Conservation (phyloP, 306 rosid genomes). For the Pueraria montana region DNA sequence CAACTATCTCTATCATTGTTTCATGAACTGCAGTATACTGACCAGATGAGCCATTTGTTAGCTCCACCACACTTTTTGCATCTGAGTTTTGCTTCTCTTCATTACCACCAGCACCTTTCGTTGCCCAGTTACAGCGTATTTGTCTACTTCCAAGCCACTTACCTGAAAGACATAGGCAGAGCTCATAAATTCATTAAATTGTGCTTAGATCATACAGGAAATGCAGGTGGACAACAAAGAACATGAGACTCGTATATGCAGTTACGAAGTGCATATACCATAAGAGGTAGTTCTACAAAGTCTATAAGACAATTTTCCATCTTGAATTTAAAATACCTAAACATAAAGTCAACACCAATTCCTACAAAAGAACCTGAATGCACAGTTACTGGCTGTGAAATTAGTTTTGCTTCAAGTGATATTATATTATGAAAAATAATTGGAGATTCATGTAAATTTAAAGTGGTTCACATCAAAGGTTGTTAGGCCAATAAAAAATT, state of each 20-base stretch:
- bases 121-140: conserved; percentile 98
- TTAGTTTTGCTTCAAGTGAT: conserved; percentile 6
- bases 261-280: background rate
- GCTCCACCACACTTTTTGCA: conserved; percentile 85
- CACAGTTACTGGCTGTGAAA: conserved; percentile 8
- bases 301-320: background rate
- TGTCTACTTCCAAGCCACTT: conserved; percentile 99
- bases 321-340: background rate
- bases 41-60: conserved; percentile 94
- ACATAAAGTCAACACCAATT: background rate
- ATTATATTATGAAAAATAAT: conserved; percentile 1
- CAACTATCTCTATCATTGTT: conserved; percentile 10
- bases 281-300: background rate
- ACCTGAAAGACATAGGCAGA: conserved; percentile 58
- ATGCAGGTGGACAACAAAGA: background rate
- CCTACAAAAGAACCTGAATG: background rate
- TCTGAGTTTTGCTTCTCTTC: conserved; percentile 91
- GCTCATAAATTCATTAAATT: background rate
- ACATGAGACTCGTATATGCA: background rate
- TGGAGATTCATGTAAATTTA: background rate
- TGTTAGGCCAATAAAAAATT: conserved; percentile 17
- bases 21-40: conserved; percentile 43
- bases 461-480: background rate
- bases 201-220: conserved; percentile 9
- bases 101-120: conserved; percentile 85